phyloP scores from a whole-genome alignment of 2,329 filamentous ascomycete species.

The Cercospora beticola region DNA sequence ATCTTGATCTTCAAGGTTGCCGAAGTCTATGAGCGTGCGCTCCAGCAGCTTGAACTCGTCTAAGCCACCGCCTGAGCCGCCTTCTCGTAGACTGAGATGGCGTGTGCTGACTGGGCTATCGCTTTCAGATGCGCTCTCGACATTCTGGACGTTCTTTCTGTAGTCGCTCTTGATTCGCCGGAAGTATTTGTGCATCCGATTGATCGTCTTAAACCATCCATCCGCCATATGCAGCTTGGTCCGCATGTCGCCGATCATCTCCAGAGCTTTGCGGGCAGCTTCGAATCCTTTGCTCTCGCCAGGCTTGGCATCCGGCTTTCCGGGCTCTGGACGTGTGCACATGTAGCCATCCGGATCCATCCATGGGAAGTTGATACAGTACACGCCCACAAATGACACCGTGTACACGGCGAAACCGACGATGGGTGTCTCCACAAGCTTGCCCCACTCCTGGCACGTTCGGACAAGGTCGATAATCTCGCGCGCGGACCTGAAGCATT shows the following conservation, averaged over 20 bases:
- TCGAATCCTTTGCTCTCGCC: constrained; percentile 40
- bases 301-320: constrained; percentile 15
- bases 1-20: constrained; percentile 39
- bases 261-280: constrained; percentile 51
- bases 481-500: constrained; percentile 62
- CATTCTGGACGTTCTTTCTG: constrained; percentile 35
- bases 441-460: constrained; percentile 59
- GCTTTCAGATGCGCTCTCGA: constrained; percentile 35
- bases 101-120: constrained; percentile 33
- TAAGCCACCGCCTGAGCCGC: constrained; percentile 50
- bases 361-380: constrained; percentile 64
- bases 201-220: constrained; percentile 56
- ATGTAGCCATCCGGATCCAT: constrained; percentile 64
- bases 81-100: constrained; percentile 36
- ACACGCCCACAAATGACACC: constrained; percentile 64
- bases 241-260: constrained; percentile 54
- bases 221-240: constrained; percentile 57
- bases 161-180: constrained; percentile 53
- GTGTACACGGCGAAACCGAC: constrained; percentile 67
- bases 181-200: constrained; percentile 57
- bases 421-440: constrained; percentile 66
- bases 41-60: constrained; percentile 55
- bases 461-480: constrained; percentile 65
- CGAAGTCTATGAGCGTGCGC: constrained; percentile 39
- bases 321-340: constrained; percentile 32